A percentile compares a stretch with the other conserved stretches of the same genome.
phyloP scores from a whole-genome alignment of 2,329 filamentous ascomycete species.

The Penicillium sp. region DNA sequence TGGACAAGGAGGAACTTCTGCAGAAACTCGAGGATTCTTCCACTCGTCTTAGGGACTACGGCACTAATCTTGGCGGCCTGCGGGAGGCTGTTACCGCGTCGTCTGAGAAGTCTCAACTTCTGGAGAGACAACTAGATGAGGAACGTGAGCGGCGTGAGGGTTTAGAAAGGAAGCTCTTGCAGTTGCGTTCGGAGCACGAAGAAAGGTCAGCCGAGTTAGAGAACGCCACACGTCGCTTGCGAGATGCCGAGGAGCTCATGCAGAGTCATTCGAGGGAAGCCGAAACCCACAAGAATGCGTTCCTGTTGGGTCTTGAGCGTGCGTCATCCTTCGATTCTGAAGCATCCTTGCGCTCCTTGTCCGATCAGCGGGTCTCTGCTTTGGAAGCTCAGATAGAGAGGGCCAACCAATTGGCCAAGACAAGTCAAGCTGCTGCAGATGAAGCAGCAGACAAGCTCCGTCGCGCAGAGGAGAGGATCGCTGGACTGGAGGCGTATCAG shows the following conservation, averaged over 20 bases:
- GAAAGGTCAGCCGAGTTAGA: conserved; percentile 69
- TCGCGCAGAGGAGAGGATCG: conserved; percentile 89
- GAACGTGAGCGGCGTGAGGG: conserved; percentile 67
- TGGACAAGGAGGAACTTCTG: conserved; percentile 73
- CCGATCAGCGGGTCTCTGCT: conserved; percentile 55
- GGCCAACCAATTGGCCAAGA: conserved; percentile 70
- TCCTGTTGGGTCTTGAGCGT: conserved; percentile 73
- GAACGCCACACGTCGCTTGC: conserved; percentile 61
- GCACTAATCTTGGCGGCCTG: conserved; percentile 63
- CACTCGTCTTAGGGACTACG: conserved; percentile 60
- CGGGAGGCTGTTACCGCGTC: conserved; percentile 71
- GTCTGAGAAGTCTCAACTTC: conserved; percentile 62
- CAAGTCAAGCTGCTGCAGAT: conserved; percentile 83
- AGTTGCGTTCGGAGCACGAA: conserved; percentile 75
- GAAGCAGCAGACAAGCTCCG: conserved; percentile 77
- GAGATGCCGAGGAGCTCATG: conserved; percentile 77
- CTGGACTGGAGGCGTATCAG: conserved; percentile 90
- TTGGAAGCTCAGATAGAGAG: conserved; percentile 71
- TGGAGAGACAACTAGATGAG: conserved; percentile 70
- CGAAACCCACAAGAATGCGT: conserved; percentile 69
- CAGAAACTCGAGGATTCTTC: conserved; percentile 61
- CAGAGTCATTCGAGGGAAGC: conserved; percentile 83
- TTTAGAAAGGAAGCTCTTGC: conserved; percentile 66
- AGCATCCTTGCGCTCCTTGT: no score
- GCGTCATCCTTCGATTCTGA: conserved; percentile 42